These are phyloP conservation scores for Phtheirospermum japonicum DNA, from an alignment of 257 asterid species.

Conservation along the genomic window DNA sequence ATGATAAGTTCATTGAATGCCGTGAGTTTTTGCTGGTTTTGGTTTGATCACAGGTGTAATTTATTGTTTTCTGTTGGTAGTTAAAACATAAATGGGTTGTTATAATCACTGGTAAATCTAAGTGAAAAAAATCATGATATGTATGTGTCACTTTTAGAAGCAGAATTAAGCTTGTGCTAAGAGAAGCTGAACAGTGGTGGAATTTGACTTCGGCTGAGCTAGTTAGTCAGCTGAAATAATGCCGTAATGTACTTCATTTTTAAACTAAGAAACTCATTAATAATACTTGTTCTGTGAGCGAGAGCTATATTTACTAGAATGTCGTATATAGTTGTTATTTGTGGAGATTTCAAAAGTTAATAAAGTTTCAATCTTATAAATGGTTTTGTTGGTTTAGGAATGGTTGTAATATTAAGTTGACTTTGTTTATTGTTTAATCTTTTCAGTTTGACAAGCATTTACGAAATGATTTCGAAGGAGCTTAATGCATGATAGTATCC, in stretches of 20 bases:
- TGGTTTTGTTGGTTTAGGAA: slow-evolving; percentile 14
- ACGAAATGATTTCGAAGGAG: slow-evolving; percentile 15
- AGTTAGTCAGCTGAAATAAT: slow-evolving; percentile 21
- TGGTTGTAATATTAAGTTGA: slow-evolving; percentile 6
- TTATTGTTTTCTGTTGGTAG: slow-evolving; percentile 20
- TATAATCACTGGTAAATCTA: slow-evolving; percentile 20
- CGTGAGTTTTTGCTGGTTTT: slow-evolving; percentile 21
- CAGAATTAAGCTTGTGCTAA: slow-evolving; percentile 20
- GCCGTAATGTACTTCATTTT: slow-evolving; percentile 17
- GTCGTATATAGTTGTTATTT: slow-evolving; percentile 16
- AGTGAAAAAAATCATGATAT: neutral
- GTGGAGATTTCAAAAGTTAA: slow-evolving; percentile 22
- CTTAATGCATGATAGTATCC: slow-evolving; percentile 6
- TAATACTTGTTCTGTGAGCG: slow-evolving; percentile 16
- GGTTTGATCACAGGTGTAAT: slow-evolving; percentile 24
- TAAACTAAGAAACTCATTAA: slow-evolving; percentile 20
- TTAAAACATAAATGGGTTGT: slow-evolving; percentile 11
- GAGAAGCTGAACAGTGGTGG: slow-evolving; percentile 21
- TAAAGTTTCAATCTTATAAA: slow-evolving; percentile 15
- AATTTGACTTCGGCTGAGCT: slow-evolving; percentile 22
- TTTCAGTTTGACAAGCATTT: slow-evolving; percentile 12
- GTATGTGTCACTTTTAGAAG: slow-evolving; percentile 14
- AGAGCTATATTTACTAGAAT: slow-evolving; percentile 12
- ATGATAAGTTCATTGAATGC: slow-evolving; percentile 25
- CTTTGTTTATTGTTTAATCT: slow-evolving; percentile 3